These are phyloP conservation scores for Candida corydali DNA, from an alignment of 805 yeast genomes.

Conservation along the genomic window DNA sequence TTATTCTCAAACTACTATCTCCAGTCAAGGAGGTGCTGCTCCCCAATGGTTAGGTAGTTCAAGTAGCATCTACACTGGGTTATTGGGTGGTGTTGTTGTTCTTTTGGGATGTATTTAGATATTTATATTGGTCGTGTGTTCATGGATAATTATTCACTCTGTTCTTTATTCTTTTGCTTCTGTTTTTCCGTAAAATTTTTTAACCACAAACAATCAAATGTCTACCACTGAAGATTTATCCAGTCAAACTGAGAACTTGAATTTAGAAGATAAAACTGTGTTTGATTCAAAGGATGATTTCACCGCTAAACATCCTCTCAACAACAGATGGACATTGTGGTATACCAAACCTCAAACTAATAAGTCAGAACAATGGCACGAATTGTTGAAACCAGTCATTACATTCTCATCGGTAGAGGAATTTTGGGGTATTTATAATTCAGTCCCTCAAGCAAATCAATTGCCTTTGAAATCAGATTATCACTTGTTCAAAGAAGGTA, in stretches of 20 bases:
- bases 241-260: slow-evolving; percentile 40
- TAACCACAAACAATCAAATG: slow-evolving; percentile 6
- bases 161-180: neutral
- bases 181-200: slow-evolving; percentile 1
- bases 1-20: slow-evolving; percentile 24
- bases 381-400: slow-evolving; percentile 87
- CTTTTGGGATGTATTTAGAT: slow-evolving; percentile 11
- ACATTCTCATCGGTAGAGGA: slow-evolving; percentile 94
- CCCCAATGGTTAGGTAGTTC: slow-evolving; percentile 1
- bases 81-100: slow-evolving; percentile 14
- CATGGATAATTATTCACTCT: too few species aligned
- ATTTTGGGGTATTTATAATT: slow-evolving; percentile 96
- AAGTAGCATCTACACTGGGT: slow-evolving; percentile 10
- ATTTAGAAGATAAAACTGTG: slow-evolving; percentile 44
- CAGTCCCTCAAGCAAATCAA: slow-evolving; percentile 87
- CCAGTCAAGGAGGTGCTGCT: slow-evolving; percentile 11
- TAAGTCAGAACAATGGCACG: slow-evolving; percentile 82
- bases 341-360: slow-evolving; percentile 89
- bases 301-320: slow-evolving; percentile 82
- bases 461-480: slow-evolving; percentile 91
- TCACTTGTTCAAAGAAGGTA: slow-evolving; percentile 89
- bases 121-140: slow-evolving; percentile 3
- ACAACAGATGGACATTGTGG: slow-evolving; percentile 94
- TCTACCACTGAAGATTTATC: slow-evolving; percentile 43
- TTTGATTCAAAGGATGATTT: slow-evolving; percentile 60